Conservation (phyloP, 179 eudicot genomes). For the Silene vulgaris region DNA sequence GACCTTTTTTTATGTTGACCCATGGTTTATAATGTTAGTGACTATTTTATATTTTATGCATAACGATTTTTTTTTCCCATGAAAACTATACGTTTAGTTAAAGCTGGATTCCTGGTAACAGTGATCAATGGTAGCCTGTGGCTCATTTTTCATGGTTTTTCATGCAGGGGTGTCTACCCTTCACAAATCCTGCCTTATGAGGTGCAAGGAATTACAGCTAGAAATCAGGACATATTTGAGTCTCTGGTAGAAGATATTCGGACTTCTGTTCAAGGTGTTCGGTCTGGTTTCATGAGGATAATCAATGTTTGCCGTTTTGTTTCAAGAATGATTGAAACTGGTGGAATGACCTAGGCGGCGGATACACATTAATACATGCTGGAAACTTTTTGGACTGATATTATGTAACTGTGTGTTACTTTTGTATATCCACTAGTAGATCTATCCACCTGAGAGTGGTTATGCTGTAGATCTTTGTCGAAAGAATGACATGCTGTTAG, state of each 20-base stretch:
- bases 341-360: background rate
- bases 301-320: conserved; percentile 53
- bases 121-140: background rate
- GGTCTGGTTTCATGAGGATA: conserved; percentile 61
- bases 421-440: background rate
- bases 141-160: conserved; percentile 9
- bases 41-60: no score
- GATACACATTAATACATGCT: background rate
- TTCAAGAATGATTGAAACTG: conserved; percentile 41
- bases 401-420: conserved; percentile 4
- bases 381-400: background rate
- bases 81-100: background rate
- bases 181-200: conserved; percentile 45
- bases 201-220: conserved; percentile 31
- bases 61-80: background rate
- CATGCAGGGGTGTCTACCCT: conserved; percentile 72
- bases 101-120: background rate
- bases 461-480: background rate
- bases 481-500: background rate
- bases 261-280: conserved; percentile 45
- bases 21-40: no score
- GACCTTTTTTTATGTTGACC: no score
- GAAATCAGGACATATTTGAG: conserved; percentile 22
- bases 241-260: conserved; percentile 38
- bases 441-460: background rate